Evolutionary conservation across 2,329 filamentous ascomycete genomes (phyloP), one percentile per base, ranked within the genome.

Genomic region (Plectosphaerella plurivora): DNA sequence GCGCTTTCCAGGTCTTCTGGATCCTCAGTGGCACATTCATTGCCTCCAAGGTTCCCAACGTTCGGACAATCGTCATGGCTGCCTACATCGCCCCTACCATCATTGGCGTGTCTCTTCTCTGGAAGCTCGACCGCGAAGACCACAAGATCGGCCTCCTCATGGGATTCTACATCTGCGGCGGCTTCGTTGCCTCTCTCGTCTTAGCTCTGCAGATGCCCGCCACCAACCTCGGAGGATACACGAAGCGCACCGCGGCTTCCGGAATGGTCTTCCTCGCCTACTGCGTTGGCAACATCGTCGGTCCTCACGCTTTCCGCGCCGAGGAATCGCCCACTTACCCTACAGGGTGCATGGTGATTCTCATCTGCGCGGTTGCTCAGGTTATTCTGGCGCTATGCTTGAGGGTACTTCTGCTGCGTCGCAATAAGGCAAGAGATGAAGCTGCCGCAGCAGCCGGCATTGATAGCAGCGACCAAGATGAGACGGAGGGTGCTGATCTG

Each of bases 151-250:
- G 78, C 1, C 68, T 79, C 0, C 64, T 82, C 0, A 68, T 78
- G 24, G 76, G 74, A 0, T 79, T 80, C 57, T 82, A 82, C 56
- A 74, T 81, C 25, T 56, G 68, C 8, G 68, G 76, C 0, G 64
- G 71, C 1, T 82, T 72, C 50, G 79, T 82, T 2, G 69, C 73
- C 1, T 76, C 76, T 1, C 63, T 83, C 8, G 78, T 82, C 0
- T 65, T 82, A 1, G 76, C 77, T 0, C 67, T 83, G 33, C 79
- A 79, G 55, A 71, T 79, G 64, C 77, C 76, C 1, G 72, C 74
- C 1, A 66, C 71, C 5, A 79, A 78, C 25, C 58, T 78, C 0
- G 75, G 69, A 2, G 74, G 74, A 3, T 76, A 76, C 55, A 77
- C 74, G 2, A 77, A 77, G 60, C 68, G 74, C 5, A 69, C 72